phyloP scores from a whole-genome alignment of 345 rosid species.

The Firmiana major region DNA sequence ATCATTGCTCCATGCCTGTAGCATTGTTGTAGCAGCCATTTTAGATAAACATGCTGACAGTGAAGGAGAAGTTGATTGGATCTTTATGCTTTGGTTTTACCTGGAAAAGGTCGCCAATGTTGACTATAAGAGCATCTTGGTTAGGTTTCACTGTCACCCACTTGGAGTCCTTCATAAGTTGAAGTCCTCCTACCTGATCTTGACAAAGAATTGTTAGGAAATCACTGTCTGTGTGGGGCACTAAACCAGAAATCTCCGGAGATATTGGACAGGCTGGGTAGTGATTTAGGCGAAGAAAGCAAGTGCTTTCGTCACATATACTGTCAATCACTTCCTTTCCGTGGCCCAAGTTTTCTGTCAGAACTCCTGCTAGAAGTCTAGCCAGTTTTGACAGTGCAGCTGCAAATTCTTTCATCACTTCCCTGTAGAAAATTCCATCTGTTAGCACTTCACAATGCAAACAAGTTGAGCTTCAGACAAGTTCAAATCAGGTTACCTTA shows the following conservation, averaged over 20 bases:
- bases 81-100: constrained; percentile 18
- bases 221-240: constrained; percentile 74
- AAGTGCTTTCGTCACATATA: constrained; percentile 43
- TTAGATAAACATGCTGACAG: not conserved
- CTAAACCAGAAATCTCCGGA: constrained; percentile 40
- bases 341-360: constrained; percentile 40
- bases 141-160: constrained; percentile 72
- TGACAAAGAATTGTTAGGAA: constrained; percentile 62
- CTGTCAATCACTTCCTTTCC: constrained; percentile 19
- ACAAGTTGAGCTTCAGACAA: not conserved
- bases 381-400: constrained; percentile 53
- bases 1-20: constrained; percentile 75
- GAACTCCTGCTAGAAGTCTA: constrained; percentile 41
- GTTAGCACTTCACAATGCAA: not conserved
- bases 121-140: constrained; percentile 60
- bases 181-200: constrained; percentile 74
- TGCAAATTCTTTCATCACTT: constrained; percentile 46
- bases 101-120: constrained; percentile 75
- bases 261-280: constrained; percentile 56
- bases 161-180: constrained; percentile 56
- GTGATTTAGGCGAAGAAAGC: constrained; percentile 57
- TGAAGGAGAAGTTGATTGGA: not conserved
- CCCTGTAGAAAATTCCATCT: constrained; percentile 26
- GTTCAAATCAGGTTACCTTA: constrained; percentile 33
- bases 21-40: not conserved